phyloP scores from a whole-genome alignment of 176 grass and related monocot species.

The Aegilops bicornis region DNA sequence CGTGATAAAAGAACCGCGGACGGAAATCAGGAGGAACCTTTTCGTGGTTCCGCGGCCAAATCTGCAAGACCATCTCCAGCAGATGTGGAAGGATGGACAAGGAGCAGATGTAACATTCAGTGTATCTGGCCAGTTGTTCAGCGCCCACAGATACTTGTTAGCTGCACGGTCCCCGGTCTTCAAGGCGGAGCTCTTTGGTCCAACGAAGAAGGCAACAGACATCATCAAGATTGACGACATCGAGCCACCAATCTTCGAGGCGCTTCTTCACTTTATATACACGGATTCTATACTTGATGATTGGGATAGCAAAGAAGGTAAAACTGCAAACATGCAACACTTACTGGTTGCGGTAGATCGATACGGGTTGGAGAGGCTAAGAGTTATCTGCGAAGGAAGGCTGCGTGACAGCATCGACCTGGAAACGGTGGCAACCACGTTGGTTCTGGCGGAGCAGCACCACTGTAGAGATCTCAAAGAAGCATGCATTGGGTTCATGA shows the following conservation, averaged over 20 bases:
- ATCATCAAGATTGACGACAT: background rate
- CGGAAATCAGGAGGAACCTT: background rate
- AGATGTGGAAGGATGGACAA: background rate
- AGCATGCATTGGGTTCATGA: no score
- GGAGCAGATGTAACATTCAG: background rate
- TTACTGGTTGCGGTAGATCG: background rate
- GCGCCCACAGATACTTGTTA: background rate
- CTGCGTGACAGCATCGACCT: background rate
- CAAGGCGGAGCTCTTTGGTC: background rate
- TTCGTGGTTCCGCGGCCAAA: background rate
- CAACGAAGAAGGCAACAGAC: background rate
- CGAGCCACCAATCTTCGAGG: background rate
- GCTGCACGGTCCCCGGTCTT: background rate
- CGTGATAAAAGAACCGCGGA: background rate
- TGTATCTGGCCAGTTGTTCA: background rate
- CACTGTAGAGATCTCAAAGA: no score
- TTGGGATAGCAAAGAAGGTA: background rate
- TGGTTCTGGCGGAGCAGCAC: background rate
- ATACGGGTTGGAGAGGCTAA: conserved; percentile 19
- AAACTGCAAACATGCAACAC: background rate
- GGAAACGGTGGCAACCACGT: background rate
- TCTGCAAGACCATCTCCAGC: background rate
- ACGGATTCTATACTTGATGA: background rate
- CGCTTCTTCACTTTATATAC: background rate
- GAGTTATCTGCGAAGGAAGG: background rate